These are phyloP conservation scores for Colletotrichum cuscutae DNA, from an alignment of 2,329 filamentous ascomycete species.

Conservation along the genomic window DNA sequence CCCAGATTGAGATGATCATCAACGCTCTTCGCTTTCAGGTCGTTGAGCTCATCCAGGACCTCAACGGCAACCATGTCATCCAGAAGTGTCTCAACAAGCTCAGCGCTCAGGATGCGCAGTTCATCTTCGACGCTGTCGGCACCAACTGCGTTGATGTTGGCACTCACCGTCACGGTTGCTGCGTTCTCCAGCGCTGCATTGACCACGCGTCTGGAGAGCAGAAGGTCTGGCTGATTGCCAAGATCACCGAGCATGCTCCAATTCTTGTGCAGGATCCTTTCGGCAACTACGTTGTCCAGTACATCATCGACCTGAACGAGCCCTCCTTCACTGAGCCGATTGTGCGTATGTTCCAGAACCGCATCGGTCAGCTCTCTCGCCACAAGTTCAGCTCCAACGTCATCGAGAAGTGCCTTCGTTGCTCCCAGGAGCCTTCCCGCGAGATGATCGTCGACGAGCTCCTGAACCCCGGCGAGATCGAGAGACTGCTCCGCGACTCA, in stretches of 20 bases:
- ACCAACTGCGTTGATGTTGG: constrained; percentile 88
- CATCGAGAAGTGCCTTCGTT: constrained; percentile 95
- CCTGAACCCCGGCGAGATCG: constrained; percentile 77
- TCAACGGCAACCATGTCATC: constrained; percentile 99
- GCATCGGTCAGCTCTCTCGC: constrained; percentile 79
- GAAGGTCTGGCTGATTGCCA: constrained; percentile 84
- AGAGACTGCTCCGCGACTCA: constrained; percentile 88
- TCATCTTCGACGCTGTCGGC: constrained; percentile 97
- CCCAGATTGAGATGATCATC: constrained; percentile 90
- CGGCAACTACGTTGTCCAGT: constrained; percentile 98
- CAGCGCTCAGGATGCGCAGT: constrained; percentile 83
- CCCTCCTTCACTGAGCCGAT: constrained; percentile 88
- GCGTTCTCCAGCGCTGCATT: constrained; percentile 97
- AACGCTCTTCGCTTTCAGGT: constrained; percentile 84
- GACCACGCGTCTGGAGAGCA: constrained; percentile 93
- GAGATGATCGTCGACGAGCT: constrained; percentile 89
- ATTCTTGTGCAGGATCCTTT: constrained; percentile 95
- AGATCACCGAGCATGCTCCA: constrained; percentile 91
- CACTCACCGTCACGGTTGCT: constrained; percentile 97
- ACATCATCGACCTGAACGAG: constrained; percentile 95
- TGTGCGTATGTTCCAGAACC: constrained; percentile 80
- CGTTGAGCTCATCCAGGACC: constrained; percentile 93
- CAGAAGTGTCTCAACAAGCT: constrained; percentile 99
- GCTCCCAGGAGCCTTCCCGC: constrained; percentile 78
- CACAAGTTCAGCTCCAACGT: constrained; percentile 99